Evolutionary conservation across 2,329 filamentous ascomycete genomes (phyloP), one percentile per base, ranked within the genome.

Genomic region (Ascochyta viciae-villosae): DNA sequence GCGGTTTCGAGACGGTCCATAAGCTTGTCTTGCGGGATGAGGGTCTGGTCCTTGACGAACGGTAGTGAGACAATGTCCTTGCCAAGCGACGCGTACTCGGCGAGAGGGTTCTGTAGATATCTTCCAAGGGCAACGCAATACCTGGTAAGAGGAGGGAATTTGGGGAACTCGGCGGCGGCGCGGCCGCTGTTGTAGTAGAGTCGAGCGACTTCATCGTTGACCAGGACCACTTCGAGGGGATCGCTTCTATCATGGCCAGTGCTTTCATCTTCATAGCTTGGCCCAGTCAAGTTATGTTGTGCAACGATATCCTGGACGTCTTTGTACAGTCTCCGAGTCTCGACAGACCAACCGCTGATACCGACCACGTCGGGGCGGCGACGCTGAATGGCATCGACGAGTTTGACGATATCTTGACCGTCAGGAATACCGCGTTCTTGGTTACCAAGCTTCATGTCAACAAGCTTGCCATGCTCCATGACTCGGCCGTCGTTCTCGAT

Each of bases 201-300:
- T 40, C 95, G 87, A n/a, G 95, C 95, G 45, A 97, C 92, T 77
- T 99, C 95, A 67, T 99, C 95, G 66, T 98, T 97, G 60, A 97
- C 90, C 50, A 96, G 87, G 27, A 98, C 83, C 9, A 98, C 89
- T 56, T 98, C 94, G 27, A 99, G 82, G 10, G 87, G 86, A 69
- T 96, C 92, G 54, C 83, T 90, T 54, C 88, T 84, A 58, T 92
- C 88, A 52, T 87, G 87, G 26, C 86, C 86, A 10, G 78, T 77
- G n/a, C 94, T 90, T 1, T 82, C 79, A 62, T 96, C 91, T 47
- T 92, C 88, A 68, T 90, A 96, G n/a, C 91, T 86, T 13, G 90
- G 86, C 3, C 91, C 90, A 65, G 87, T 88, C 9, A 99, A 82
- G 46, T 89, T 85, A 72, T 91, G 89, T 59, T 91, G 87, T 61